These are phyloP conservation scores for Narthecium ossifragum DNA, from an alignment of 106 monocot genomes.

Conservation along the genomic window DNA sequence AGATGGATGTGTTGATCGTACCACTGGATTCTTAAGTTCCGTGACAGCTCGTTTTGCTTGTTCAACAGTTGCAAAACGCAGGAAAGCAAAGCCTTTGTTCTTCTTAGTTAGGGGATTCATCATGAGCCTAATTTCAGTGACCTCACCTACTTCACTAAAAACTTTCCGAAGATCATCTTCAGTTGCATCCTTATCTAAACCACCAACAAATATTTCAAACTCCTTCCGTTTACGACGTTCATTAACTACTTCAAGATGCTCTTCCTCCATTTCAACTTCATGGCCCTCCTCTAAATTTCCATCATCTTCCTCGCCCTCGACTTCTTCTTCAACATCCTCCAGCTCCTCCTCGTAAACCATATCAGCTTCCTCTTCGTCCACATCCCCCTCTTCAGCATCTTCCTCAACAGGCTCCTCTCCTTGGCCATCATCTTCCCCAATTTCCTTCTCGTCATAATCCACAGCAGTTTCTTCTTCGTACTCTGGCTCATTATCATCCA, in stretches of 20 bases:
- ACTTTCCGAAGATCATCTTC: slow-evolving; percentile 83
- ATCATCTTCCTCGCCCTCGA: slow-evolving; percentile 22
- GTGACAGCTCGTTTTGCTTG: slow-evolving; percentile 80
- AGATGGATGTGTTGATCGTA: slow-evolving; percentile 19
- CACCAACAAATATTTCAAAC: slow-evolving; percentile 97
- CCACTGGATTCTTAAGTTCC: slow-evolving; percentile 77
- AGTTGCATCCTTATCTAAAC: slow-evolving; percentile 88
- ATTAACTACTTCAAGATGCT: slow-evolving; percentile 66
- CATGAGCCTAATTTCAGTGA: slow-evolving; percentile 71
- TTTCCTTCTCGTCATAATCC: not conserved
- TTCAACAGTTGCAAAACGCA: slow-evolving; percentile 87
- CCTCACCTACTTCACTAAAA: slow-evolving; percentile 68
- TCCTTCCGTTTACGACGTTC: slow-evolving; percentile 84
- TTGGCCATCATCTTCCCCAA: slow-evolving; percentile 19
- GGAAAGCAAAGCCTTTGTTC: slow-evolving; percentile 94
- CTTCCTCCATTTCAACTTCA: slow-evolving; percentile 44
- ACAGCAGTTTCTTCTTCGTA: slow-evolving; percentile 12
- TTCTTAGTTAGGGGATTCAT: slow-evolving; percentile 81
- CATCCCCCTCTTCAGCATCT: not conserved
- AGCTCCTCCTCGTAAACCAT: slow-evolving; percentile 2
- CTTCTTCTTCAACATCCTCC: slow-evolving; percentile 11
- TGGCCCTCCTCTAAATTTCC: slow-evolving; percentile 43
- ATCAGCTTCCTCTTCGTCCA: not conserved
- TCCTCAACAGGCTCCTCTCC: not conserved
- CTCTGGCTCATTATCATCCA: slow-evolving; percentile 39